Percentiles rank a stretch among this genome's conserved stretches.
phyloP scores from a whole-genome alignment of 1,284 basidiomycete species.

The Fomitiporia mediterranea region DNA sequence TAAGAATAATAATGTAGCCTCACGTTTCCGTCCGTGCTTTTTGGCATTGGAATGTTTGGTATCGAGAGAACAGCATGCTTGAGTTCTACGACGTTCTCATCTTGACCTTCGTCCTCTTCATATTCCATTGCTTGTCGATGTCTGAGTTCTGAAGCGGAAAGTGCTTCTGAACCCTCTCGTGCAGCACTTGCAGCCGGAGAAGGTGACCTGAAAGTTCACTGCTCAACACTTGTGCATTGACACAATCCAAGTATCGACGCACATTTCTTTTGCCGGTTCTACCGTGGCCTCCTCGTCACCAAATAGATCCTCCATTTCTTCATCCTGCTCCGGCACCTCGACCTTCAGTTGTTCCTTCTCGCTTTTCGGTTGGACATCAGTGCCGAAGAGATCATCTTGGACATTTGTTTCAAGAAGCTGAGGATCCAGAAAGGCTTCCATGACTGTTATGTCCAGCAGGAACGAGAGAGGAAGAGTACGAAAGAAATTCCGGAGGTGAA shows the following conservation, averaged over 20 bases:
- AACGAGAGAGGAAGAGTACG: background rate
- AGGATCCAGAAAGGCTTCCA: background rate
- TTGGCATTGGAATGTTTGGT: conserved; percentile 73
- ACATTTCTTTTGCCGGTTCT: conserved; percentile 33
- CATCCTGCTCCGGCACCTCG: conserved; percentile 38
- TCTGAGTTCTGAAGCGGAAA: conserved; percentile 66
- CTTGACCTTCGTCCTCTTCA: conserved; percentile 68
- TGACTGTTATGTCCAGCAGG: background rate
- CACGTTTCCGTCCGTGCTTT: conserved; percentile 68
- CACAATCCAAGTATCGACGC: background rate
- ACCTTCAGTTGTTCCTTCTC: conserved; percentile 1
- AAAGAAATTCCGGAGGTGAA: no score
- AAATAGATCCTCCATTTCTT: conserved; percentile 74
- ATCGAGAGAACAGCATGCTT: conserved; percentile 71
- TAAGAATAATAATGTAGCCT: conserved; percentile 25
- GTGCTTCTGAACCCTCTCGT: conserved; percentile 55
- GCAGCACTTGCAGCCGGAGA: conserved; percentile 26
- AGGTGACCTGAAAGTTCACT: conserved; percentile 25
- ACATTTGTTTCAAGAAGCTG: background rate
- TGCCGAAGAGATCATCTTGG: conserved; percentile 8
- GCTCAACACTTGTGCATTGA: background rate
- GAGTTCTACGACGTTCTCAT: conserved; percentile 47
- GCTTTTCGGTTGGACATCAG: conserved; percentile 4
- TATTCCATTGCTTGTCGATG: conserved; percentile 73
- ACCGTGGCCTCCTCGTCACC: conserved; percentile 57